Conservation (phyloP, 129 eudicot species). For the Gnaphalium uliginosum region DNA sequence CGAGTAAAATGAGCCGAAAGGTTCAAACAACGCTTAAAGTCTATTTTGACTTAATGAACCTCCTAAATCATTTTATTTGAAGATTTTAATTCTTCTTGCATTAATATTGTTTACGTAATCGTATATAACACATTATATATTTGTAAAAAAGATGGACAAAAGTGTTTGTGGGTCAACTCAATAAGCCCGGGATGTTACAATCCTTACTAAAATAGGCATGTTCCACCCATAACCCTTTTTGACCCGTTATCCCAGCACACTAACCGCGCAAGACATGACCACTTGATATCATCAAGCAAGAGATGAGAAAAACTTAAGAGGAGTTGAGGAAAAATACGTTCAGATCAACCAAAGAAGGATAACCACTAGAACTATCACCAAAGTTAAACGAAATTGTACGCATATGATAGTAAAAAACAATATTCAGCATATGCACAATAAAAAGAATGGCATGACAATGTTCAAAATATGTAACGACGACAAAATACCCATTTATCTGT, state of each 20-base stretch:
- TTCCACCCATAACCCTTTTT: too few relatives aligned
- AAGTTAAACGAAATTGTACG: too few relatives aligned
- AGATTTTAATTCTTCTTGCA: background rate
- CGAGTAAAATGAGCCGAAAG: background rate
- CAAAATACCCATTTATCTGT: slow-evolving; percentile 73
- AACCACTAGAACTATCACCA: background rate
- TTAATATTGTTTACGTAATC: too few relatives aligned
- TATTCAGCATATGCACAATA: background rate
- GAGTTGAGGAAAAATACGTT: too few relatives aligned
- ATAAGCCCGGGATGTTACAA: background rate
- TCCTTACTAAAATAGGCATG: too few relatives aligned
- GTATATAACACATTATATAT: background rate
- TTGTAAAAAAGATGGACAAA: too few relatives aligned
- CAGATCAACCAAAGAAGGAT: background rate
- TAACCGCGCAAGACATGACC: background rate
- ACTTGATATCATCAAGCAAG: background rate
- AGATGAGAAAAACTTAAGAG: background rate
- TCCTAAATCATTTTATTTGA: background rate
- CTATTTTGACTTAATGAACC: background rate
- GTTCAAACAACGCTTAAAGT: background rate
- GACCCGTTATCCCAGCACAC: background rate
- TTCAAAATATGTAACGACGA: background rate
- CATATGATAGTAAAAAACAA: background rate
- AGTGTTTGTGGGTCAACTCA: background rate
- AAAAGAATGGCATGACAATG: background rate